A percentile compares a stretch with the other conserved stretches of the same genome.
These are phyloP conservation scores for Umbelopsis sp. DNA, from an alignment of 371 early-diverging fungal genomes.

Conservation along the genomic window DNA sequence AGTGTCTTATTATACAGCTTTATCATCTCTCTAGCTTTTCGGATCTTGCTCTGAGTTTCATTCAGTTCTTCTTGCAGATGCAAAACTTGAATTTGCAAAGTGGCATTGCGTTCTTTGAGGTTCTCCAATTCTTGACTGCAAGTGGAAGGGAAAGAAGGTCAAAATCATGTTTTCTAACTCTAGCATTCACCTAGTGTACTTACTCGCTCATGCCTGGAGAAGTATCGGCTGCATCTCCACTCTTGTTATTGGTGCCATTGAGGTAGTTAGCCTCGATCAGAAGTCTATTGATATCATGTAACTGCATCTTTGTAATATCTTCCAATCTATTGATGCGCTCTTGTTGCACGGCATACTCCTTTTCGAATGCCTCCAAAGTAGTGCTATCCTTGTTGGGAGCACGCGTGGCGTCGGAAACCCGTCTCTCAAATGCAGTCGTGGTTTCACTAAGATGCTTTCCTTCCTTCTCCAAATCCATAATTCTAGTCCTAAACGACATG, in stretches of 20 bases:
- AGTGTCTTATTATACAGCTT: conserved; percentile 63
- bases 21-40: conserved; percentile 73
- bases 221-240: conserved; percentile 22
- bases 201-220: conserved; percentile 52
- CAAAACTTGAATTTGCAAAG: conserved; percentile 58
- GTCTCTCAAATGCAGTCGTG: conserved; percentile 34
- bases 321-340: conserved; percentile 65
- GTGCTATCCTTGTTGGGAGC: conserved; percentile 38
- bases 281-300: conserved; percentile 72
- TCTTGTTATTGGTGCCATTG: conserved; percentile 44
- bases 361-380: conserved; percentile 43
- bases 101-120: conserved; percentile 67
- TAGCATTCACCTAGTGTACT: conserved; percentile 8
- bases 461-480: conserved; percentile 53
- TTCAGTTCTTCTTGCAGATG: conserved; percentile 73
- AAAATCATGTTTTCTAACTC: too few species aligned
- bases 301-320: conserved; percentile 65
- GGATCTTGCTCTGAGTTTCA: conserved; percentile 68
- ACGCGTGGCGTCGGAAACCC: conserved; percentile 43
- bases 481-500: conserved; percentile 53
- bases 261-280: conserved; percentile 62
- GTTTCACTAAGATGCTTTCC: conserved; percentile 38
- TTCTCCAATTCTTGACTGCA: conserved; percentile 47
- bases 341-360: conserved; percentile 59
- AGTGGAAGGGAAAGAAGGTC: not conserved